Evolutionary conservation across 1,284 basidiomycete species (phyloP), one percentile per base, ranked within the genome.

Genomic region (Puccinia brachypodii): DNA sequence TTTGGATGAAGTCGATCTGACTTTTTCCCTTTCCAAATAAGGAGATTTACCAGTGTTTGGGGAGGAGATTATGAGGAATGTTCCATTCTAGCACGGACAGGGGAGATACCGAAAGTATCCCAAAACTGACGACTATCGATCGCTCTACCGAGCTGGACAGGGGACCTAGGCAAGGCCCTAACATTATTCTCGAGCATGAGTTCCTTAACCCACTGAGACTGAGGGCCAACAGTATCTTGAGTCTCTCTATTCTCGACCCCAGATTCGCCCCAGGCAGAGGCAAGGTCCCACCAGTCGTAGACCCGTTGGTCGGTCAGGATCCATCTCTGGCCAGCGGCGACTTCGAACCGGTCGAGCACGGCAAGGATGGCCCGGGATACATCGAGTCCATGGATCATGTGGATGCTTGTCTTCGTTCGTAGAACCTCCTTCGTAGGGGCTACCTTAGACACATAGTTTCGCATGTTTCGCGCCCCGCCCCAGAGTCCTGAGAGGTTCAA

Each of bases 281-380:
- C 90, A 9, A 91, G 87, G 83, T 91, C 90, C 90, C 91, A 92
- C 90, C 90, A 91, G 84, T 92, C 85, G 84, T 91, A 90, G 42
- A 91, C 89, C 9, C 90, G 88, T 22, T 88, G 87, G 84, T 92
- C 90, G 9, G 89, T 90, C 33, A 91, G 85, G 13, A 84, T 56
- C 83, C 82, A 83, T 31, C 83, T 42, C 58, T 84, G 73, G 3
- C 83, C 83, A 14, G 56, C 56, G 14, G 83, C 66, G 6, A 75
- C 47, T 4, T 38, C 16, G n/a, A 66, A 78, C 9, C 58, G 58
- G 11, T 60, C 58, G 58, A 84, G 81, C 0, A 85, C 84, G 25
- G 85, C 85, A 19, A 92, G 85, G 82, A 92, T 89, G 22, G 89
- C 89, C 19, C 90, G 88, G 14, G 91, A 88, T 76, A 91, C 88